Base-by-base conservation (phyloP, 495 filamentous ascomycete genomes). In the Penicillium macrosclerotiorum region DNA sequence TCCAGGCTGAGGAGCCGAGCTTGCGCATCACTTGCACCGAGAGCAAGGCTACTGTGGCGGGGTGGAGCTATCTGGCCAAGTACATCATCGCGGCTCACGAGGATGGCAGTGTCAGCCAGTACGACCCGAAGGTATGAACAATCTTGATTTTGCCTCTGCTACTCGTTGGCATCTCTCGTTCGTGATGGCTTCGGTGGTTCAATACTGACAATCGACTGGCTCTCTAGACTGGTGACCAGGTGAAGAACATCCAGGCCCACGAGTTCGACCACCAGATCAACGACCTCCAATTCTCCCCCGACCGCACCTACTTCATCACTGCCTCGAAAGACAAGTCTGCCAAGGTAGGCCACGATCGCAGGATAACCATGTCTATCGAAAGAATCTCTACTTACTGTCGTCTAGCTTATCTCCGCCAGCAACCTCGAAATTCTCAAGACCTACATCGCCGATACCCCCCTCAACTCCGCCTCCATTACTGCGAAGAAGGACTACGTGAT, bases 11-110 rank as follows among this genome's bases (percentile, higher is more conserved):
- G 58, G 89, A 94, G 75, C 88, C 81, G 35, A 78, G 65, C 49
- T 62, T 96, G 65, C 84, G 77, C 38, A 97, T 98, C 55, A 89
- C 89, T 27, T 95, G 90, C 66, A 82, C 86, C 44, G 89, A 95
- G 72, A 90, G 84, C 76, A 97, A 97, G 66, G 91, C 91, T 17
- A 96, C 92, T 11, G 93, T 98, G 52, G 93, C 93, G 11, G 92
- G 88, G 24, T 98, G 90, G 88, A 92, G 90, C 69, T 96, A 87
- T 67, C 53, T 93, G 53, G 80, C 79, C 64, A 86, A 90, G 67
- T 96, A 89, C 73, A 97, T 98, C 69, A 93, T 98, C 54, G 89
- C 91, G 36, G 94, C 89, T 35, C 93, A 98, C 72, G 94, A 97
- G 69, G 93, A 98, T 62, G 93, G 93, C 55, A 85, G 81, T 42